Evolutionary conservation across 169 alveolate genomes (phyloP).

Genomic region (Eimeria sp.): DNA sequence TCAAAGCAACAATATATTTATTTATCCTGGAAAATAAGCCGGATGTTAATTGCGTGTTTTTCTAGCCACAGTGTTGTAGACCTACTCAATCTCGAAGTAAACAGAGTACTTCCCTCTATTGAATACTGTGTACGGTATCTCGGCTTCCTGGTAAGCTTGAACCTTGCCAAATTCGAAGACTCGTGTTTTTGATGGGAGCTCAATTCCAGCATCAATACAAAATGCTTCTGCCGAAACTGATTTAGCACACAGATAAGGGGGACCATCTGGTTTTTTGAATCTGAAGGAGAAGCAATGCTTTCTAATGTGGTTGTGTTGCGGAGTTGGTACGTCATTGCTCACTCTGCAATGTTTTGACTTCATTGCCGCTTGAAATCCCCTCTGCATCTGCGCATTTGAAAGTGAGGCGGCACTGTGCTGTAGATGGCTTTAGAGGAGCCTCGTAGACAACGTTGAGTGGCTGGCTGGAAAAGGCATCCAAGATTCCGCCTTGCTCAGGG

Average conservation of each 20-base stretch:
- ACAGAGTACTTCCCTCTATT: conserved; percentile 95
- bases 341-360: conserved; percentile 24
- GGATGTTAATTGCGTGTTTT: not conserved
- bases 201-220: conserved; percentile 92
- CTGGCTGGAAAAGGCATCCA: conserved; percentile 56
- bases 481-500: conserved; percentile 44
- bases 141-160: conserved; percentile 95
- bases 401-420: conserved; percentile 66
- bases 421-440: conserved; percentile 37
- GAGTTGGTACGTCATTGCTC: not conserved
- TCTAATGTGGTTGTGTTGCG: not conserved
- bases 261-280: not conserved
- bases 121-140: conserved; percentile 89
- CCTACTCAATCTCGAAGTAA: conserved; percentile 88
- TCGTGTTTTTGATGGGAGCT: conserved; percentile 89
- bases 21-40: not conserved
- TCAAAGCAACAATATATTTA: not conserved
- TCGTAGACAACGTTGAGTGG: conserved; percentile 29
- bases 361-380: conserved; percentile 42
- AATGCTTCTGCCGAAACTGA: conserved; percentile 95
- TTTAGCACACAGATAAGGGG: not conserved
- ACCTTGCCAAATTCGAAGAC: conserved; percentile 95
- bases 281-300: not conserved
- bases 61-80: not conserved
- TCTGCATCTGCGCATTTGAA: conserved; percentile 55